Evolutionary conservation across 1,284 basidiomycete species (phyloP).

Genomic region (Moniliophthora roreri): DNA sequence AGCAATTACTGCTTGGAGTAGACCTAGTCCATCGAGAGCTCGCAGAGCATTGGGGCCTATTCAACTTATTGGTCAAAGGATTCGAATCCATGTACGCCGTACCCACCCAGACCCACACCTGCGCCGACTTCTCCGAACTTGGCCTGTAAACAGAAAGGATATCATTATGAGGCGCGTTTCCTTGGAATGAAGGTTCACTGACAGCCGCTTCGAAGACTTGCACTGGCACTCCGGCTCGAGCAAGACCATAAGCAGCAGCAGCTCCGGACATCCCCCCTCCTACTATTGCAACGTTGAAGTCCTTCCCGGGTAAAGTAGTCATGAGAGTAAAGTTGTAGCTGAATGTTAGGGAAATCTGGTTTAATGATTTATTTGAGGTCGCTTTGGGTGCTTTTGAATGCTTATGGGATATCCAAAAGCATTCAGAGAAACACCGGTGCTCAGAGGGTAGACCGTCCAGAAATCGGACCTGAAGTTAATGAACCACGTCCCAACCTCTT

Average conservation of each 20-base stretch:
- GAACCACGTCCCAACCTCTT: no score
- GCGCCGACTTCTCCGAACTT: slow-evolving; percentile 39
- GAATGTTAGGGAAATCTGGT: no score
- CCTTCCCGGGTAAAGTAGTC: no score
- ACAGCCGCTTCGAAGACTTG: slow-evolving; percentile 54
- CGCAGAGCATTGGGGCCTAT: slow-evolving; percentile 51
- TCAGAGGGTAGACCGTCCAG: no score
- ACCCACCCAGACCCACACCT: slow-evolving; percentile 49
- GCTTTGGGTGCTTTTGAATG: no score
- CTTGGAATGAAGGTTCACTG: slow-evolving; percentile 6
- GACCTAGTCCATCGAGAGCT: slow-evolving; percentile 42
- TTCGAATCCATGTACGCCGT: slow-evolving; percentile 1
- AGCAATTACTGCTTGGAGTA: slow-evolving; percentile 39
- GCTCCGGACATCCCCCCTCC: slow-evolving; percentile 56
- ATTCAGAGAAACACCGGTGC: no score
- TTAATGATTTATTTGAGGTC: no score
- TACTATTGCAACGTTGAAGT: slow-evolving; percentile 32
- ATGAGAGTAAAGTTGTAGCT: no score
- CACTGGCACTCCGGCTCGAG: slow-evolving; percentile 42
- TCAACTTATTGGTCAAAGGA: no score
- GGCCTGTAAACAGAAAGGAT: not conserved
- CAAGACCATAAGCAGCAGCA: slow-evolving; percentile 43
- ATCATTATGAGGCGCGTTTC: not conserved
- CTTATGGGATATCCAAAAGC: no score
- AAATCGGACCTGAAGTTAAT: no score